Base-by-base conservation (phyloP, 1,284 basidiomycete genomes). In the Hypsizygus ulmarius region DNA sequence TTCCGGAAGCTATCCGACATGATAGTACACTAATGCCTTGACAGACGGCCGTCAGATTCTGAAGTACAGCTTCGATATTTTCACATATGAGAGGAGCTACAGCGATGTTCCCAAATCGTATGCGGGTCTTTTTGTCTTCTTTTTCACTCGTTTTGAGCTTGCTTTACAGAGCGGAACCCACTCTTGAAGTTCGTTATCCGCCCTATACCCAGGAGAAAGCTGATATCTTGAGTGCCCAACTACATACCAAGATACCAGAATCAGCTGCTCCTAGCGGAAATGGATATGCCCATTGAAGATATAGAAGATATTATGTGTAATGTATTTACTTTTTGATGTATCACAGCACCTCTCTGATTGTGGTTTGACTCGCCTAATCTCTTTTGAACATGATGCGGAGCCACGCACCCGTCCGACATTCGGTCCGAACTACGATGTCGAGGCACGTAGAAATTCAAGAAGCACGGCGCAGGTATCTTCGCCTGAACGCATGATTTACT, bases 101-200 rank as follows among this genome's bases (percentile, higher is more conserved):
- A 46, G 85, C 18, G 81, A 87, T 58, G 70, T 76, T 9, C 86
- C 86, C 7, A 67, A 67, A 49, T 79, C 75, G 85, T 84, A 59
- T 25, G 68, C 45, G 3, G 12, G 30, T 33, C 8, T 28, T 52
- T 8, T 51, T 12, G 47, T 1, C 5, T 9, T 47, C n/a, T 34
- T 35, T 8, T 12, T 11, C 51, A 11, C 56, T 34, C 3, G 8
- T 19, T 40, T 6, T 34, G 10, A 12, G 19, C 43, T 30, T 34
- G 15, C 35, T 25, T 35, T 37, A 5, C 51, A 84, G 84, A 65
- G 59, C 77, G 30, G 85, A 87, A 57, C 63, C 59, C 33, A 47
- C 77, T 19, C 54, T 86, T 27, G 66, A 63, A 14, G 64, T 67
- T 46, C 77, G 85, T 34, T 88, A 74, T 58, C 81, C 85, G 0